Conservation (phyloP, 2,329 filamentous ascomycete species). For the Neoscytalidium dimidiatum region DNA sequence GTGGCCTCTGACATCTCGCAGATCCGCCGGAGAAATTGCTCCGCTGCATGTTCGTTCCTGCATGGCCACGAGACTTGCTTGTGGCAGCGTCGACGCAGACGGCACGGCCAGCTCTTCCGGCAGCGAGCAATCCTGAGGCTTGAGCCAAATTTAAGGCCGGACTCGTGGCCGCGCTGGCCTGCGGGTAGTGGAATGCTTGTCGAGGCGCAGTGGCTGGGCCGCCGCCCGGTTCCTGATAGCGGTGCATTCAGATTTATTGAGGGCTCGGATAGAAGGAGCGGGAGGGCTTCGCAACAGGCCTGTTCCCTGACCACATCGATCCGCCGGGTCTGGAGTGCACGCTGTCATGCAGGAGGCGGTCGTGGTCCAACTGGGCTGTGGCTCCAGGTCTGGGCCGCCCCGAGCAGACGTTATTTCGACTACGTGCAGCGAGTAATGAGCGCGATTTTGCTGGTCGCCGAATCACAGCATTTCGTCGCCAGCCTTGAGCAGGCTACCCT, state of each 20-base stretch:
- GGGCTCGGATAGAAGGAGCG: slow-evolving; percentile 15
- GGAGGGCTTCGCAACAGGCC: slow-evolving; percentile 10
- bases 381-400: slow-evolving; percentile 21
- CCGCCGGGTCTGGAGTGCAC: slow-evolving; percentile 15
- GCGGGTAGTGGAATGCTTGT: not conserved
- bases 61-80: slow-evolving; percentile 14
- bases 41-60: slow-evolving; percentile 17
- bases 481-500: slow-evolving; percentile 9
- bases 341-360: slow-evolving; percentile 12
- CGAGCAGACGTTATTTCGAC: slow-evolving; percentile 21
- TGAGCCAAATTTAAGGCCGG: not conserved
- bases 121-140: not conserved
- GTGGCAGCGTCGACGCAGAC: not conserved
- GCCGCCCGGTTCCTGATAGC: not conserved
- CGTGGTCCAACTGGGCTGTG: slow-evolving; percentile 4
- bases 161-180: too few species aligned
- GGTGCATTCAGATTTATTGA: slow-evolving; percentile 5
- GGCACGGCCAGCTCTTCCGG: not conserved
- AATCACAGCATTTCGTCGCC: slow-evolving; percentile 7
- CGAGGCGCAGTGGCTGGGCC: not conserved
- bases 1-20: not conserved
- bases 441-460: slow-evolving; percentile 9
- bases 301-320: slow-evolving; percentile 12
- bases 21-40: slow-evolving; percentile 18
- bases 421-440: slow-evolving; percentile 17